Conservation (phyloP, 1,139 yeast genomes). For the Zygoascus hellenicus region DNA sequence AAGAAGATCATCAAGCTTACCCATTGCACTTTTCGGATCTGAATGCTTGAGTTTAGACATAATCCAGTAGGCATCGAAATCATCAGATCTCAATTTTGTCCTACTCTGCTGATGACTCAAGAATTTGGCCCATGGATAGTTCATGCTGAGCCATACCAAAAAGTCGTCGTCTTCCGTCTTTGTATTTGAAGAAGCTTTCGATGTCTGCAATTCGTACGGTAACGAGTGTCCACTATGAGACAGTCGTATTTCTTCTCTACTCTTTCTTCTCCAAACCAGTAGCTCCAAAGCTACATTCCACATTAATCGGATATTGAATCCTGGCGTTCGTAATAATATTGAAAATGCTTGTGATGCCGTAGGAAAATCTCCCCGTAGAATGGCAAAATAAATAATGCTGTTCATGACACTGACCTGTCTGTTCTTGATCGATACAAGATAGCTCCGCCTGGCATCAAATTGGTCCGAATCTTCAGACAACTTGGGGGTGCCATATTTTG, state of each 20-base stretch:
- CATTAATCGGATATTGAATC: slow-evolving; percentile 40
- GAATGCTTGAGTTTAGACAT: slow-evolving; percentile 22
- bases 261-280: slow-evolving; percentile 27
- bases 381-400: slow-evolving; percentile 23
- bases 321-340: slow-evolving; percentile 37
- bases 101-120: background rate
- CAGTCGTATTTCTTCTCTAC: slow-evolving; percentile 13
- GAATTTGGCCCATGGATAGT: slow-evolving; percentile 16
- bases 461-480: no score
- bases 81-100: background rate
- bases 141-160: slow-evolving; percentile 27
- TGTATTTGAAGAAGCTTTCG: slow-evolving; percentile 7
- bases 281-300: slow-evolving; percentile 46
- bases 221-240: background rate
- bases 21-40: slow-evolving; percentile 23
- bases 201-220: slow-evolving; percentile 17
- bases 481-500: no score
- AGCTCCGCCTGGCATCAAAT: no score
- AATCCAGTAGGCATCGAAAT: slow-evolving; percentile 18
- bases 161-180: slow-evolving; percentile 24
- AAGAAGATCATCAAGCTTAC: slow-evolving; percentile 37
- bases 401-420: slow-evolving; percentile 26
- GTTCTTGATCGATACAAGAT: no score
- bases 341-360: slow-evolving; percentile 42
- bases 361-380: slow-evolving; percentile 39